Evolutionary conservation across 176 grass and related monocot genomes (phyloP).

Genomic region (Oryza glumipatula): DNA sequence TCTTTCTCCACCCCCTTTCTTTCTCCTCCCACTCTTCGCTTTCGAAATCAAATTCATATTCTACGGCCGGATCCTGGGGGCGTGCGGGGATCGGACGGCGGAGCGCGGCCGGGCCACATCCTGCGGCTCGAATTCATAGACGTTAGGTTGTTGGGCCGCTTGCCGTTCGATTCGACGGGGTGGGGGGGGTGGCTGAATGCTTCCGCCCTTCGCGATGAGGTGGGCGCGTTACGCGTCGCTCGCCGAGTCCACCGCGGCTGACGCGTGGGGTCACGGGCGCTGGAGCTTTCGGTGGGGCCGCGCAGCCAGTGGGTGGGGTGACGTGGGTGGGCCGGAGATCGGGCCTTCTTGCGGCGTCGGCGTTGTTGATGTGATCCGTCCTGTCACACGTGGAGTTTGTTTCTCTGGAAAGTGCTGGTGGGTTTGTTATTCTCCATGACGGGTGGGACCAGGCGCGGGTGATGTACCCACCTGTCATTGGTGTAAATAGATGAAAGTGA

Average conservation of each 20-base stretch:
- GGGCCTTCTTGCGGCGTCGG: not conserved
- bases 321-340: not conserved
- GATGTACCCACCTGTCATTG: not conserved
- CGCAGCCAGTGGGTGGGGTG: not conserved
- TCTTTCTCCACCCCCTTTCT: slow-evolving; percentile 45
- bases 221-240: not conserved
- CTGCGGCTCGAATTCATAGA: slow-evolving; percentile 83
- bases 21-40: slow-evolving; percentile 83
- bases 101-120: not conserved
- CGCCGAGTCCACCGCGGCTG: not conserved
- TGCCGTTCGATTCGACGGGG: slow-evolving; percentile 62
- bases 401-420: not conserved
- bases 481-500: not conserved
- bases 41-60: slow-evolving; percentile 99
- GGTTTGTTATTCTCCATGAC: not conserved
- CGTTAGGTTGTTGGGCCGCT: slow-evolving; percentile 37
- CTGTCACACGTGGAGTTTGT: slow-evolving; percentile 11
- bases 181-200: not conserved
- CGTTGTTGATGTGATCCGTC: slow-evolving; percentile 13
- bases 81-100: slow-evolving; percentile 47
- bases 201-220: not conserved
- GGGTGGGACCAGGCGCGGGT: accelerated
- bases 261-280: slow-evolving; percentile 23
- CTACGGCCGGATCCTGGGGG: slow-evolving; percentile 54
- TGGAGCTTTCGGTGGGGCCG: not conserved